These are phyloP conservation scores for Coniosporium apollinis DNA, from an alignment of 495 filamentous ascomycete species.

Conservation along the genomic window DNA sequence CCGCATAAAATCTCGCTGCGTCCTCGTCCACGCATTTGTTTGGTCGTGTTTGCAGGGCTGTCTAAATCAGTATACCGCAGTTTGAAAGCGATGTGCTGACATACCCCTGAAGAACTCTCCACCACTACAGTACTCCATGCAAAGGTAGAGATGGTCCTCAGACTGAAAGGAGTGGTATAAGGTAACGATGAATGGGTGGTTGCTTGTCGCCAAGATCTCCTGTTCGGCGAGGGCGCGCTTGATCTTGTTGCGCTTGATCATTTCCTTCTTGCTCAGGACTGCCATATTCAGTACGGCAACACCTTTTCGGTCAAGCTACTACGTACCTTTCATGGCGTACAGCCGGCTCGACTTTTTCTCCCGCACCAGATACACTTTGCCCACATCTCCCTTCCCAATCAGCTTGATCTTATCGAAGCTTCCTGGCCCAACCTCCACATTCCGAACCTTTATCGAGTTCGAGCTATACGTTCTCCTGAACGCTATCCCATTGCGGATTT, in stretches of 20 bases:
- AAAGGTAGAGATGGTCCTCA: conserved; percentile 92
- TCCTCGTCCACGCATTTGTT: conserved; percentile 96
- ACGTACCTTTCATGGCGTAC: conserved; percentile 95
- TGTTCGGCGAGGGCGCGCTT: conserved; percentile 95
- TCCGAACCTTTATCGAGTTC: conserved; percentile 94
- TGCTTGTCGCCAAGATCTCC: conserved; percentile 94
- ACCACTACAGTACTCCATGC: conserved; percentile 99
- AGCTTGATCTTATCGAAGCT: conserved; percentile 99
- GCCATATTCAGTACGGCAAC: conserved; percentile 19
- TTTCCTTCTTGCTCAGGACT: conserved; percentile 99
- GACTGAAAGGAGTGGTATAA: conserved; percentile 98
- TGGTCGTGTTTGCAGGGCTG: conserved; percentile 84
- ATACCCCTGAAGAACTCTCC: conserved; percentile 88
- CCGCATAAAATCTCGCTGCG: conserved; percentile 92
- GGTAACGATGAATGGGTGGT: conserved; percentile 97
- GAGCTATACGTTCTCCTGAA: conserved; percentile 97
- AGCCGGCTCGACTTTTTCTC: conserved; percentile 92
- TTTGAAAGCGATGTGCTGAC: not conserved
- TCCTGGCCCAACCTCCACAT: conserved; percentile 86
- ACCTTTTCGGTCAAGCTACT: not conserved
- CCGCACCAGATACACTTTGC: conserved; percentile 91
- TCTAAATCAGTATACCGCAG: conserved; percentile 1
- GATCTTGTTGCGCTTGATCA: conserved; percentile 99
- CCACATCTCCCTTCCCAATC: conserved; percentile 96
- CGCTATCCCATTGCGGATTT: conserved; percentile 41